These are phyloP conservation scores for Acer saccharum DNA, from an alignment of 345 rosid species.

Conservation along the genomic window DNA sequence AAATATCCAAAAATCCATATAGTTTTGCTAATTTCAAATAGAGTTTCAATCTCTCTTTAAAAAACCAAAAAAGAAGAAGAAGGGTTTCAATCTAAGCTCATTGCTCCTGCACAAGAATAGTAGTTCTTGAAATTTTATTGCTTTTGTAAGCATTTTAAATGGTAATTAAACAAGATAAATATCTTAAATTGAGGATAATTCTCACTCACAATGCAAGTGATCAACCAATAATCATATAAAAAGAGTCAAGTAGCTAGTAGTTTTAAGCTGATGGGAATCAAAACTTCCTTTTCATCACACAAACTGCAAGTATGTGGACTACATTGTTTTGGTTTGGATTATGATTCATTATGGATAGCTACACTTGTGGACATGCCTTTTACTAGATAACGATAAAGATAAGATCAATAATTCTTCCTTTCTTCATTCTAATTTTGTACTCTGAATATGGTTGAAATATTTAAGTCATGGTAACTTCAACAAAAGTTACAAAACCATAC, in stretches of 20 bases:
- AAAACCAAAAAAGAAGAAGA: too few species aligned
- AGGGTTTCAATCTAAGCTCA: neutral
- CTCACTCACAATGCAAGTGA: too few species aligned
- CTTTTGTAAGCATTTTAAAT: neutral
- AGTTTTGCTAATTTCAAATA: neutral
- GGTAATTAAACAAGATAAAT: too few species aligned
- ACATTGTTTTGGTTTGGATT: neutral
- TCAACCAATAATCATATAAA: neutral
- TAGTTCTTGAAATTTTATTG: too few species aligned
- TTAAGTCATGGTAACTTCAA: too few species aligned
- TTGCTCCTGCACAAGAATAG: neutral
- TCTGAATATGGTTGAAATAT: too few species aligned
- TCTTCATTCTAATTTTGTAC: neutral
- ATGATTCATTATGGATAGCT: neutral
- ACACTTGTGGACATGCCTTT: neutral
- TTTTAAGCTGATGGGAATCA: too few species aligned
- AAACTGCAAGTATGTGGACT: neutral
- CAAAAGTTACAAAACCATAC: neutral
- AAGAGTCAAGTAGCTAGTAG: neutral
- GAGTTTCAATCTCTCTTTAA: too few species aligned
- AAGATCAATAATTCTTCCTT: neutral
- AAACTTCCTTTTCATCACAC: neutral
- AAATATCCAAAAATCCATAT: neutral
- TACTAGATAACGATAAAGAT: neutral
- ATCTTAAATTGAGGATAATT: too few species aligned